Conservation (phyloP, 2,329 filamentous ascomycete species). For the Alternaria ventricosa region DNA sequence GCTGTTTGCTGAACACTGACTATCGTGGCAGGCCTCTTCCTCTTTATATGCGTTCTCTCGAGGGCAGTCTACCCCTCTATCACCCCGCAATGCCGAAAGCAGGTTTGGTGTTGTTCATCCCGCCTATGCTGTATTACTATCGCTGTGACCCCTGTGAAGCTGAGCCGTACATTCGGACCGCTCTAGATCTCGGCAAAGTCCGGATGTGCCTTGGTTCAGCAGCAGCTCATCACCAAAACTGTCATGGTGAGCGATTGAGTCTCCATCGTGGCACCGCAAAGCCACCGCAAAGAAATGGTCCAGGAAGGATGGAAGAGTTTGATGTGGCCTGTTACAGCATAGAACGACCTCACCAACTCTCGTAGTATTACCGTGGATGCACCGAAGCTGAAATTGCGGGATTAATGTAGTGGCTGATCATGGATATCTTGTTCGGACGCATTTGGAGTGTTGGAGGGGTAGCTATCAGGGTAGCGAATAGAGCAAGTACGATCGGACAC, state of each 20-base stretch:
- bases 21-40: not conserved
- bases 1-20: not conserved
- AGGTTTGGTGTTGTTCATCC: not conserved
- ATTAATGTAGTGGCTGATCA: not conserved
- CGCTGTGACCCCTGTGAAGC: conserved; percentile 5
- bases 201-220: not conserved
- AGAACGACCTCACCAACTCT: not conserved
- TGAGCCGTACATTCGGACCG: conserved; percentile 2
- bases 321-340: not conserved
- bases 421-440: not conserved
- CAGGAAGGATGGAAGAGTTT: not conserved
- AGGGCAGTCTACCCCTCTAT: conserved; percentile 3
- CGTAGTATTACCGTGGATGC: not conserved
- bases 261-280: not conserved
- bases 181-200: conserved; percentile 6
- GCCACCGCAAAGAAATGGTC: not conserved
- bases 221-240: not conserved
- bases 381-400: not conserved
- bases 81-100: conserved; percentile 5
- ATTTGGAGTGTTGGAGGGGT: not conserved
- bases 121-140: not conserved
- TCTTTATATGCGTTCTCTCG: not conserved
- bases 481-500: not conserved
- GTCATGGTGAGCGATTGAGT: not conserved
- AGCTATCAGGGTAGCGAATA: not conserved